These are phyloP conservation scores for Tuber aestivum DNA, from an alignment of 495 filamentous ascomycete species.

Conservation along the genomic window DNA sequence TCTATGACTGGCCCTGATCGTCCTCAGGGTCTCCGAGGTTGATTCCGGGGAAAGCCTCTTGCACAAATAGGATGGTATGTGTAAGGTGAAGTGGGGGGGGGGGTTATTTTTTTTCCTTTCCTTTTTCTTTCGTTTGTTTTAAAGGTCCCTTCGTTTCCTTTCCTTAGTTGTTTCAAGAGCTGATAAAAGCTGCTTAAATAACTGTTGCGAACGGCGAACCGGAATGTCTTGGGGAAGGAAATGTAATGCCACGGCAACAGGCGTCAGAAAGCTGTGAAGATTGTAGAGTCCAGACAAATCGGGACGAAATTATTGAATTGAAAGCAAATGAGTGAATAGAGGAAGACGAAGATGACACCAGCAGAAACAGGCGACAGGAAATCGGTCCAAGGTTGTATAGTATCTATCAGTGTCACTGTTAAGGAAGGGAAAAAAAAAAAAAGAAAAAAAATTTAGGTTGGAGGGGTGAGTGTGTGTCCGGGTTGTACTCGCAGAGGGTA, in stretches of 20 bases:
- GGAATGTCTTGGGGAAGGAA: neutral
- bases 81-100: neutral
- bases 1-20: neutral
- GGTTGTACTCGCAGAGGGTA: neutral
- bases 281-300: neutral
- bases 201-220: neutral
- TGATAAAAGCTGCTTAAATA: neutral
- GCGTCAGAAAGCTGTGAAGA: neutral
- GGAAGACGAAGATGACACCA: neutral
- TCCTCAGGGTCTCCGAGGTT: neutral
- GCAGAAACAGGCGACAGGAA: neutral
- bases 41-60: conserved; percentile 2
- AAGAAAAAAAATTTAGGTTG: neutral
- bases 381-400: neutral
- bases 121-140: neutral
- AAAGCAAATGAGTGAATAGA: neutral
- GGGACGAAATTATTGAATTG: neutral
- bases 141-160: neutral
- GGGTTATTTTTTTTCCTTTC: neutral
- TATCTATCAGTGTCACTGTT: neutral
- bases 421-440: neutral
- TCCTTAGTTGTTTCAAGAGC: neutral
- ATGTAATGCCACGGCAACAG: neutral
- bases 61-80: neutral
- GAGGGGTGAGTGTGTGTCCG: neutral